Evolutionary conservation across 2,329 filamentous ascomycete species (phyloP), one percentile per base, ranked within the genome.

Genomic region (Venturiaceae sp.): DNA sequence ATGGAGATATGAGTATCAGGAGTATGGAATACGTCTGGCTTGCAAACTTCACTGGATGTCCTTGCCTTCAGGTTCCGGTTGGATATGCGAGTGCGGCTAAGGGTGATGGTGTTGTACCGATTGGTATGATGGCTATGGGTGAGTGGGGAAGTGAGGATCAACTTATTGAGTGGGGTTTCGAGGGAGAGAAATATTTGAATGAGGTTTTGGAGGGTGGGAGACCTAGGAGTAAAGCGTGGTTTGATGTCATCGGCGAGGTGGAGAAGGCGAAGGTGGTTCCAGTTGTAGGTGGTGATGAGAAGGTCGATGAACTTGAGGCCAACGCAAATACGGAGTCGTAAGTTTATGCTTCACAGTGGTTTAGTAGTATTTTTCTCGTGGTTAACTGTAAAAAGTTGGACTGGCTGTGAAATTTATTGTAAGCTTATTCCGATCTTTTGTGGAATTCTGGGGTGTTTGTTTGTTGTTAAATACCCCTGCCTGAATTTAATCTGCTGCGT

Each of bases 21-120:
- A 88, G 83, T 67, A 95, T 96, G 90, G 83, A 86, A 70, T 96
- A 90, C 72, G 84, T 88, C 16, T 95, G 88, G 81, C 72, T 95
- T 36, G 87, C 91, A 6, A 96, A 96, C 71, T 85, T 90, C 64
- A 83, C 80, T 0, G 92, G 92, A 0, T 85, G 85, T 53, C 92
- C 92, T 0, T 84, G 88, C 1, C 81, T 95, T 13, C 84, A 78
- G 50, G 84, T 83, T 36, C 90, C 92, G 0, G 84, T 88, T 11
- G 91, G 89, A 0, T 95, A 91, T 72, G 80, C 77, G 3, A 74
- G 82, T 28, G 77, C 80, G 0, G 72, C 74, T 5, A 74, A 80
- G 63, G 83, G 81, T 1, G 73, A 78, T 59, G 87, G 86, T 0
- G 69, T 37, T 19, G 47, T 82, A 1, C 80, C 79, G 0, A 70